phyloP scores from a whole-genome alignment of 306 rosid species.

The Mimosa pudica region DNA sequence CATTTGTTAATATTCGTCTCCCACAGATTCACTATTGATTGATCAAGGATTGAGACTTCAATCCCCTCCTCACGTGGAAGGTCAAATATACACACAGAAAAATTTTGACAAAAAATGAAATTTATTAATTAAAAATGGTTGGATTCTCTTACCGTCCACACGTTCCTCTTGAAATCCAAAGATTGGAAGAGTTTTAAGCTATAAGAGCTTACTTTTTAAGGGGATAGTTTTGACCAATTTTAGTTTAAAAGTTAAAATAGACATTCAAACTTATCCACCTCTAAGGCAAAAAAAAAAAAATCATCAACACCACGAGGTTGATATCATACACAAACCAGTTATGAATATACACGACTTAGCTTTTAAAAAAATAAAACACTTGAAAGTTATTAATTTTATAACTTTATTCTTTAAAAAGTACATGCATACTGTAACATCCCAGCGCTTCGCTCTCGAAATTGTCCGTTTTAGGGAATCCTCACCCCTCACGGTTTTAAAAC shows the following conservation, averaged over 20 bases:
- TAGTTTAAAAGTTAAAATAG: neutral
- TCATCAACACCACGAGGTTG: no score
- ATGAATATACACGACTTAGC: neutral
- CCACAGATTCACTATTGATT: neutral
- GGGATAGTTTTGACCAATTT: neutral
- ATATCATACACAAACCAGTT: neutral
- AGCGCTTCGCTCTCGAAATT: no score
- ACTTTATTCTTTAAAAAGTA: no score
- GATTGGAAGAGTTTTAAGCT: neutral
- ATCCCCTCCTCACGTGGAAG: constrained; percentile 44
- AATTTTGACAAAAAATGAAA: neutral
- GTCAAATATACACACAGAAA: neutral
- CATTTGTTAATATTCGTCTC: constrained; percentile 11
- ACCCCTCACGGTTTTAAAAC: no score
- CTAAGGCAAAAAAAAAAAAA: no score
- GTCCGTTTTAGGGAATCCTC: no score
- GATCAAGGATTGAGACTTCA: neutral
- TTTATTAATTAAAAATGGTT: neutral
- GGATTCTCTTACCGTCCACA: neutral
- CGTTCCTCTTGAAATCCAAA: neutral
- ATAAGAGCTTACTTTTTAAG: neutral
- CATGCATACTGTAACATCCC: no score
- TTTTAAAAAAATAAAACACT: neutral
- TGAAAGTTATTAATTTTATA: no score
- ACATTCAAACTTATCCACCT: neutral